These are phyloP conservation scores for Selenicereus undatus DNA, from an alignment of 148 eudicot species.

Conservation along the genomic window DNA sequence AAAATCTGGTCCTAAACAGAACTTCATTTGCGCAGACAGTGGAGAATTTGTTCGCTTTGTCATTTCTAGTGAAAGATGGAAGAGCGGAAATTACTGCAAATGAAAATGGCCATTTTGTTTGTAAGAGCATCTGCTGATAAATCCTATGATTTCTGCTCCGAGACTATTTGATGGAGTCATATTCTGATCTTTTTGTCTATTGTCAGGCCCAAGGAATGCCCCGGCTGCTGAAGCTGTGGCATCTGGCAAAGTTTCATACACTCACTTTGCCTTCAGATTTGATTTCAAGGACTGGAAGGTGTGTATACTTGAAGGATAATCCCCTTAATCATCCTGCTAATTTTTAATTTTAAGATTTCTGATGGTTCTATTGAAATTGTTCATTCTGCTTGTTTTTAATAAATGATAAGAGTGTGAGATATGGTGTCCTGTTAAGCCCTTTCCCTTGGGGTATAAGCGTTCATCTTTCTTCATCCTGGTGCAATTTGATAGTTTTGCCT, in stretches of 20 bases:
- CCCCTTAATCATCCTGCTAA: background rate
- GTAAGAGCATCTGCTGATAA: slow-evolving; percentile 45
- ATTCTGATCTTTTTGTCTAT: background rate
- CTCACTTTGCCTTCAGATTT: slow-evolving; percentile 81
- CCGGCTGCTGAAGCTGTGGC: slow-evolving; percentile 69
- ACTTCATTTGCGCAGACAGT: slow-evolving; percentile 80
- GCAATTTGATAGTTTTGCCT: background rate
- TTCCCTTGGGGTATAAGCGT: background rate
- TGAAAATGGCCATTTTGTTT: slow-evolving; percentile 60
- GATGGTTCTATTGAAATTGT: background rate
- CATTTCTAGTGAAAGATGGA: slow-evolving; percentile 90
- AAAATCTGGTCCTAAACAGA: slow-evolving; percentile 63
- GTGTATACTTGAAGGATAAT: background rate
- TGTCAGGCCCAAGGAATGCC: slow-evolving; percentile 85
- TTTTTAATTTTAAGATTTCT: background rate
- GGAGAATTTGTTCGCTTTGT: slow-evolving; percentile 85
- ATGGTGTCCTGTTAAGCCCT: background rate
- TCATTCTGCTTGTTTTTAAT: background rate
- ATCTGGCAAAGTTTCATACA: slow-evolving; percentile 64
- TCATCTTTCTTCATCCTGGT: background rate
- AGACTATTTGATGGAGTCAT: slow-evolving; percentile 1
- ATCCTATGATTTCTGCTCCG: background rate
- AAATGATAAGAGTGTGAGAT: background rate
- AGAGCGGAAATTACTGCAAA: slow-evolving; percentile 62
- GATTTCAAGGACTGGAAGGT: slow-evolving; percentile 95